Evolutionary conservation across 2,329 filamentous ascomycete genomes (phyloP), one percentile per base, ranked within the genome.

Genomic region (Dactylellina parvicollis): DNA sequence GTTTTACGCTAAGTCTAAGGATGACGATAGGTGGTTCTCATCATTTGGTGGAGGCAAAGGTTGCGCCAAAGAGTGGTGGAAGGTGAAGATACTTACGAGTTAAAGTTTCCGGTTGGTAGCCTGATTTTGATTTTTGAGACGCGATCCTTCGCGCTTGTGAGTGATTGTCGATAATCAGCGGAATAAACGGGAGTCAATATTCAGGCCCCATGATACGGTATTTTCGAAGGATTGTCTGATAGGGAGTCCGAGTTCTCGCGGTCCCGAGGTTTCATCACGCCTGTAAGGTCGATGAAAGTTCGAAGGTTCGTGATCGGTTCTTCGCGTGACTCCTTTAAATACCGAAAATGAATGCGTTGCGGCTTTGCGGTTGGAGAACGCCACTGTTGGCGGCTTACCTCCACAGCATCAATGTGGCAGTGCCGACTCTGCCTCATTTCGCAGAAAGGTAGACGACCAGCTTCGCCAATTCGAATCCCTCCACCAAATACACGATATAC

Each of bases 11-110:
- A 59, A 60, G 69, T 49, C 69, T 73, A 73, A 73, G 69, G 69
- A 73, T 73, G 69, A 73, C 69, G 69, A 73, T 73, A 44, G 67
- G 38, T 8, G 20, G 5, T 73, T 73, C 69, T 73, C 69, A 73
- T 73, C 69, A 73, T 73, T 44, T 59, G n/a, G 42, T 44, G 20
- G 24, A 14, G 16, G 32, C 18, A 12, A 14, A 3, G 18, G 4
- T 42, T 40, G 47, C 4, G n/a, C 44, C 24, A n/a, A 42, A 14
- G 20, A 14, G 20, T 38, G 1, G 9, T 18, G 16, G 40, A 18
- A 20, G 8, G 16, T 44, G 4, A 55, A 38, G 30, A 22, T 20
- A n/a, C 16, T 4, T 52, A 38, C 22, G 40, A 20, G 20, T 22
- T 44, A 8, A 30, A n/a, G n/a, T n/a, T n/a, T n/a, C n/a, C n/a